These are phyloP conservation scores for Ophiocordyceps camponoti-saundersi DNA, from an alignment of 2,329 filamentous ascomycete species.

Conservation along the genomic window DNA sequence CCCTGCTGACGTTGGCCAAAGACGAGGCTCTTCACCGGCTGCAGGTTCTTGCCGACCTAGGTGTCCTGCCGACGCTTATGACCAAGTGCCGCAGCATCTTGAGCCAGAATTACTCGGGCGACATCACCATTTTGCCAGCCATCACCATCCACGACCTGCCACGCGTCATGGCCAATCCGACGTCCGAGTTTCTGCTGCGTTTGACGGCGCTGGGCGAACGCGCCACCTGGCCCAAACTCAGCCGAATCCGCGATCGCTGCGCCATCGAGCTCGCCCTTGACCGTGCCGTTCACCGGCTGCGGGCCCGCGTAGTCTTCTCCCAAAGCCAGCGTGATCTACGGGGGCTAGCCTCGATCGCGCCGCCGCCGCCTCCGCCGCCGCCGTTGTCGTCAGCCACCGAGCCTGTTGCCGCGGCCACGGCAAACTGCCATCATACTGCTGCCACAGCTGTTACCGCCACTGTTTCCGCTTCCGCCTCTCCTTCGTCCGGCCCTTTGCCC, in stretches of 20 bases:
- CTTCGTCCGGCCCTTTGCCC: constrained; percentile 4
- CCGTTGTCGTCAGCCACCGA: background rate
- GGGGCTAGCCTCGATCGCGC: constrained; percentile 16
- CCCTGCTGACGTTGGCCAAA: constrained; percentile 55
- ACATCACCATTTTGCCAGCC: constrained; percentile 84
- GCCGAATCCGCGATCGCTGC: constrained; percentile 70
- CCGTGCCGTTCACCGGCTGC: constrained; percentile 50
- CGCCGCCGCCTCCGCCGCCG: no score
- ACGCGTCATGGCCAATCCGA: constrained; percentile 68
- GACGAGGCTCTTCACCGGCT: constrained; percentile 68
- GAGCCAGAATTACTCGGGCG: constrained; percentile 81
- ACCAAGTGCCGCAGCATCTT: constrained; percentile 68
- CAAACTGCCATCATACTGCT: no score
- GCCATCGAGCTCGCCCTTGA: constrained; percentile 79
- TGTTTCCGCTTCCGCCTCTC: background rate
- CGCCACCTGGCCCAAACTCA: constrained; percentile 83
- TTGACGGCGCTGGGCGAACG: constrained; percentile 64
- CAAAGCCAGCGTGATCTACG: constrained; percentile 45
- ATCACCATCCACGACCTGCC: constrained; percentile 60
- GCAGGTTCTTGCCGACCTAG: constrained; percentile 64
- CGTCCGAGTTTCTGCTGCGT: constrained; percentile 68
- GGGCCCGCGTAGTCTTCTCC: constrained; percentile 52
- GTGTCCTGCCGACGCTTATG: constrained; percentile 61
- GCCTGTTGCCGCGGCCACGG: background rate
- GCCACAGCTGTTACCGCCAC: background rate